Conservation (phyloP, 1,284 basidiomycete genomes). For the Xanthoconium separans region DNA sequence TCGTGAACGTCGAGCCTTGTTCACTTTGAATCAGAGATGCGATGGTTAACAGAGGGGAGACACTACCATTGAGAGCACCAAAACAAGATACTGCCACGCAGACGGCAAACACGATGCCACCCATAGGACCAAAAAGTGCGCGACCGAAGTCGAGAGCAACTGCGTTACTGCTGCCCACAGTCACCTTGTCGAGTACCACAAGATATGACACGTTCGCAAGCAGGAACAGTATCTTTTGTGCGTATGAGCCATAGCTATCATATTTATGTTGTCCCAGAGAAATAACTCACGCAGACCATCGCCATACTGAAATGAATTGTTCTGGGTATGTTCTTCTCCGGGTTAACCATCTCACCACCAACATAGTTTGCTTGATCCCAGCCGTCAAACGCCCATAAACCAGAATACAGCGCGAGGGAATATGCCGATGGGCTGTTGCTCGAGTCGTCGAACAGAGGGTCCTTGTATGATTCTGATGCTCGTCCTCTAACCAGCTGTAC, state of each 20-base stretch:
- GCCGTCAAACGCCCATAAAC: slow-evolving; percentile 94
- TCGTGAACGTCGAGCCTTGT: slow-evolving; percentile 77
- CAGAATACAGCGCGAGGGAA: slow-evolving; percentile 93
- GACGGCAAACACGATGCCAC: slow-evolving; percentile 84
- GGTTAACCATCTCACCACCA: slow-evolving; percentile 86
- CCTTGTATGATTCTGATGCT: slow-evolving; percentile 61
- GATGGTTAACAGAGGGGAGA: background rate
- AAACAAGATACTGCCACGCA: slow-evolving; percentile 95
- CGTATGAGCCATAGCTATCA: background rate
- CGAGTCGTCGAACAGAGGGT: slow-evolving; percentile 72
- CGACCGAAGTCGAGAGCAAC: slow-evolving; percentile 95
- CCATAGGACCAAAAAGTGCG: slow-evolving; percentile 80
- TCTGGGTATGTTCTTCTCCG: slow-evolving; percentile 84
- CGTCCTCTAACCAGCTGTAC: slow-evolving; percentile 70
- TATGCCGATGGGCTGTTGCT: slow-evolving; percentile 81
- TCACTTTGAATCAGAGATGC: slow-evolving; percentile 9
- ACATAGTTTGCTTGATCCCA: slow-evolving; percentile 93
- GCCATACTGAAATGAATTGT: slow-evolving; percentile 89
- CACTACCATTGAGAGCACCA: slow-evolving; percentile 81
- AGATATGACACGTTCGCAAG: slow-evolving; percentile 91
- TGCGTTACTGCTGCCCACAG: slow-evolving; percentile 82
- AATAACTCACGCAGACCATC: slow-evolving; percentile 60
- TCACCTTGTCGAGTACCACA: slow-evolving; percentile 82
- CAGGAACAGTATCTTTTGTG: slow-evolving; percentile 65
- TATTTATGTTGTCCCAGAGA: background rate